Base-by-base conservation (phyloP, 345 rosid species). In the Aegle marmelos region DNA sequence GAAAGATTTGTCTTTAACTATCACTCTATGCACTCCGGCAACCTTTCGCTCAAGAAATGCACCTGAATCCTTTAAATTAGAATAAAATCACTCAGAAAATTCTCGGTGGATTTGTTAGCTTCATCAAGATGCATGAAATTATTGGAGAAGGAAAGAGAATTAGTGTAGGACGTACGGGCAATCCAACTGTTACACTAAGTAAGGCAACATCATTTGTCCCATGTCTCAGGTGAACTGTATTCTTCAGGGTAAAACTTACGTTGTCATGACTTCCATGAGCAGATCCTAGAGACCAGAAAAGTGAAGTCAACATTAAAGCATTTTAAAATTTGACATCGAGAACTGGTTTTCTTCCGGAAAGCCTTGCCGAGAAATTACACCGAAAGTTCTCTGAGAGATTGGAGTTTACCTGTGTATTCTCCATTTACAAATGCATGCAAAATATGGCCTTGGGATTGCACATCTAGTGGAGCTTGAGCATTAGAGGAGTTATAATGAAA, bases 161-260 rank as follows among this genome's bases (percentile, higher is more conserved):
- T 71, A 36, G 54, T 45, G 57, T 48, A 66, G 54, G 68, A 68
- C 17, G 41, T 87, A 89, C 92, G 81, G 87, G 92, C 74, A 84
- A 72, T 77, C 92, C 92, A 10, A 89, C 88, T 72, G 84, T 81
- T 13, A 72, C 90, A 48, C 92, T 89, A 9, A 89, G 85, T 66
- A 87, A 75, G 64, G 92, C 81, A 57, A 83, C 57, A n/a, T 86
- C 70, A 85, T 84, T 89, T 54, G 54, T 57, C 68, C 89, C 92
- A 45, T 37, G 58, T 9, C 28, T 80, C 72, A 87, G 73, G 68
- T 80, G 76, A 63, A 85, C 57, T 25, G 71, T 56, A 27, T 30
- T 61, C 60, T 77, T 78, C 10, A 87, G 77, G 37, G 33, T 78
- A 30, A 81, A 82, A 50, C 28, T 76, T 69, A 60, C 33, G 27